Percentiles rank a stretch among this genome's conserved stretches.
These are phyloP conservation scores for Ambrosia trifida DNA, from an alignment of 129 eudicot species.

Conservation along the genomic window DNA sequence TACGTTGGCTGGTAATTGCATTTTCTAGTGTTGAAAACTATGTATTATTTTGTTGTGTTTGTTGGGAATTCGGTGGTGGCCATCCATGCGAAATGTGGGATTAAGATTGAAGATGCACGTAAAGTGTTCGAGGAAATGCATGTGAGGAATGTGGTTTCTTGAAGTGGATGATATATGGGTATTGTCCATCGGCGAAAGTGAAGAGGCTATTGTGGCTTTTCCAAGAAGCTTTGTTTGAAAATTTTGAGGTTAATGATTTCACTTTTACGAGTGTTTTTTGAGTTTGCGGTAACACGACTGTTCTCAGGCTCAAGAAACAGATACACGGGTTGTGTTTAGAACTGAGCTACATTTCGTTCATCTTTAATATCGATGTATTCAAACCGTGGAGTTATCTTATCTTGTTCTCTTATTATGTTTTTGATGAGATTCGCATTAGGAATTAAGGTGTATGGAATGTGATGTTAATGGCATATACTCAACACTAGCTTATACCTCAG, in stretches of 20 bases:
- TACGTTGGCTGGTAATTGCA: slow-evolving; percentile 54
- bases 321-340: slow-evolving; percentile 70
- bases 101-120: slow-evolving; percentile 55
- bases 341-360: slow-evolving; percentile 50
- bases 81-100: slow-evolving; percentile 82
- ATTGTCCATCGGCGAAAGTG: slow-evolving; percentile 63
- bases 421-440: slow-evolving; percentile 50
- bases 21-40: slow-evolving; percentile 53
- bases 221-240: slow-evolving; percentile 50
- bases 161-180: slow-evolving; percentile 90
- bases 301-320: slow-evolving; percentile 68
- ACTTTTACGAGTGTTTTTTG: slow-evolving; percentile 70
- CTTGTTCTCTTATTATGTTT: slow-evolving; percentile 55
- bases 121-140: slow-evolving; percentile 87
- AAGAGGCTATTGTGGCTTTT: slow-evolving; percentile 73
- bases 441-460: slow-evolving; percentile 84
- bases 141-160: slow-evolving; percentile 73
- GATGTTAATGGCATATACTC: slow-evolving; percentile 81
- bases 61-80: slow-evolving; percentile 86
- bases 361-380: slow-evolving; percentile 80
- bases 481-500: too few species aligned
- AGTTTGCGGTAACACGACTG: slow-evolving; percentile 70
- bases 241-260: slow-evolving; percentile 74
- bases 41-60: slow-evolving; percentile 56
- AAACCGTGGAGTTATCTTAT: slow-evolving; percentile 72